Percentiles rank a stretch among this genome's conserved stretches.
phyloP scores from a whole-genome alignment of 768 basidiomycete species.

The Pleurotus giganteus region DNA sequence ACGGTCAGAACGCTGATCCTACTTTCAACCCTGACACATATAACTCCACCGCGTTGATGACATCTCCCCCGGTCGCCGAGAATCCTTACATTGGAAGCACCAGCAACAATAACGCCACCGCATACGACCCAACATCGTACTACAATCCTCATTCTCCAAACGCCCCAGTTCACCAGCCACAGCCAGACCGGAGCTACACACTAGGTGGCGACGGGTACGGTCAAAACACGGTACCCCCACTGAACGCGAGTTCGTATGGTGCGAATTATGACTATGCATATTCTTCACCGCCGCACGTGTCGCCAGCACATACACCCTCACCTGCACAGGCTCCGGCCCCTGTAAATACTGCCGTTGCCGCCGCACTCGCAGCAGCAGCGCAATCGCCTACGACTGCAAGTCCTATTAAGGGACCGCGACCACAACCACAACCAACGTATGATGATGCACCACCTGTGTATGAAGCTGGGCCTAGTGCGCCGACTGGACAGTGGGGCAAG shows the following conservation, averaged over 20 bases:
- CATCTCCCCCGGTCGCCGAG: constrained; percentile 15
- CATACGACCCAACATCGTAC: constrained; percentile 21
- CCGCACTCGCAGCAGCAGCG: constrained; percentile 13
- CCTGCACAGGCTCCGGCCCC: background rate
- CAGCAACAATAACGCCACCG: background rate
- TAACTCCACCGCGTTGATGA: constrained; percentile 27
- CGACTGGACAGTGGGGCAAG: constrained; percentile 51
- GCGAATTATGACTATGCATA: constrained; percentile 19
- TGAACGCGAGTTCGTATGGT: constrained; percentile 26
- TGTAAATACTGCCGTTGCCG: constrained; percentile 30
- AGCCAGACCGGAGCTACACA: constrained; percentile 52
- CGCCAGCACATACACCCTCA: constrained; percentile 32
- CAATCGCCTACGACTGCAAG: constrained; percentile 22
- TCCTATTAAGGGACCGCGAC: constrained; percentile 43
- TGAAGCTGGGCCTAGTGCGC: constrained; percentile 48
- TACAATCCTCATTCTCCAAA: constrained; percentile 22
- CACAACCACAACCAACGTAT: constrained; percentile 34
- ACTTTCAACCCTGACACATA: constrained; percentile 35
- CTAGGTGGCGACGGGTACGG: constrained; percentile 59
- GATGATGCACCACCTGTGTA: constrained; percentile 68
- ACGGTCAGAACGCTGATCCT: constrained; percentile 47
- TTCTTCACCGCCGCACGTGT: constrained; percentile 21
- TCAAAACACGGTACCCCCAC: constrained; percentile 38
- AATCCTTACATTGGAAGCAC: constrained; percentile 12
- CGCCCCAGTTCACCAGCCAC: constrained; percentile 20